Evolutionary conservation across 108 stramenopile species (phyloP), one percentile per base, ranked within the genome.

Genomic region (Licmophora abbreviata): DNA sequence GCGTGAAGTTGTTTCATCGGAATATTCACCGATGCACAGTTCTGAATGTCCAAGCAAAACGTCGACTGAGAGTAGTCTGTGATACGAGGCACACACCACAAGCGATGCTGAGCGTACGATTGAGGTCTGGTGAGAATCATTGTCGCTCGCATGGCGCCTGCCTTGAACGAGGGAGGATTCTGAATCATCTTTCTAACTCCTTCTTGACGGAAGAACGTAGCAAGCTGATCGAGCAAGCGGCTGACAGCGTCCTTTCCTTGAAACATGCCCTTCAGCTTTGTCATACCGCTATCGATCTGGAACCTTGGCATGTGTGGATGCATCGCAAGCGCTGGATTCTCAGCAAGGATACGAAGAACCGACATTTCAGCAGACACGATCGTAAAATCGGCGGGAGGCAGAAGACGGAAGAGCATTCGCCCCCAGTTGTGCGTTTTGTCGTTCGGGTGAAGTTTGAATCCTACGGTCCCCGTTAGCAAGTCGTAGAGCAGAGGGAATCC

Each of bases 401-500:
- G 73, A 41, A 96, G 35, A 5, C 93, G 69, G 21, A 96, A 71
- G 7, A 99, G 72, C 23, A 95, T 59, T 38, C 95, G 54, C 18
- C 93, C 98, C 92, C 93, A 94, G 44, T 95, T 94, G 53, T 88
- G 88, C 24, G 88, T 71, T 61, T 77, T 80, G 56, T 99, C 98
- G 42, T 83, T 91, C 5, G 95, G 89, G 43, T 95, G 88, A 5
- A 98, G 68, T 52, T 90, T 92, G 63, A 97, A 85, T 14, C 59
- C 68, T 28, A 99, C 85, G 11, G 92, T 94, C 25, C 89, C 88
- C 1, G 89, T 94, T 50, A 97, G 62, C 44, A 97, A 50, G 51
- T 96, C 95, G 64, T 97, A 99, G 61, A 97, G 64, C 35, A 99
- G 75, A 6, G 93, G 95, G 52, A 99, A 99, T 17, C 98, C 98